Conservation (phyloP, 306 rosid species). For the Astragalus glycyphyllos region DNA sequence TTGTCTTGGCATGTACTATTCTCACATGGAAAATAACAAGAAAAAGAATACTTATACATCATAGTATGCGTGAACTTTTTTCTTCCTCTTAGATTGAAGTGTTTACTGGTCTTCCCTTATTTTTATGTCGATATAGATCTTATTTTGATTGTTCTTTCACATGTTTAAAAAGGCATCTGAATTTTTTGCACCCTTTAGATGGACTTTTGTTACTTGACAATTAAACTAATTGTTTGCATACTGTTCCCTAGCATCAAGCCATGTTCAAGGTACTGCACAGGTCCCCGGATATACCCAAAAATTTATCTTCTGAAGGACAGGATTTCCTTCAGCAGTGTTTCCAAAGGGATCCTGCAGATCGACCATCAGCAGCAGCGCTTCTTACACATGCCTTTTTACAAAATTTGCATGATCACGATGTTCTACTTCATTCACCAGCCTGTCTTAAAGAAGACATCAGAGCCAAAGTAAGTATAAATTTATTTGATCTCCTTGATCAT, state of each 20-base stretch:
- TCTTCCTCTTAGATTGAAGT: not conserved
- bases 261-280: slow-evolving; percentile 92
- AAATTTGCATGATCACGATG: slow-evolving; percentile 58
- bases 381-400: slow-evolving; percentile 83
- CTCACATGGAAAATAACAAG: slow-evolving; percentile 1
- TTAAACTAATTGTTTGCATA: slow-evolving; percentile 38
- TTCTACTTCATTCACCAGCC: slow-evolving; percentile 39
- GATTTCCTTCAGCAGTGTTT: slow-evolving; percentile 86
- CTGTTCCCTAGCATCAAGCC: slow-evolving; percentile 79
- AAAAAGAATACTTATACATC: slow-evolving; percentile 19
- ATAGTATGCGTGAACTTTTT: slow-evolving; percentile 1
- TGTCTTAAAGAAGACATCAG: slow-evolving; percentile 51
- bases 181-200: slow-evolving; percentile 37
- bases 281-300: slow-evolving; percentile 78
- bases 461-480: slow-evolving; percentile 57
- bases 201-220: slow-evolving; percentile 16
- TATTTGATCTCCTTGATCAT: slow-evolving; percentile 2
- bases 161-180: slow-evolving; percentile 30
- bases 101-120: slow-evolving; percentile 8
- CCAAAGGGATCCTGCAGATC: slow-evolving; percentile 83
- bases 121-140: not conserved
- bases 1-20: slow-evolving; percentile 26
- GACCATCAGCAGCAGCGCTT: slow-evolving; percentile 71
- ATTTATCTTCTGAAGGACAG: slow-evolving; percentile 74
- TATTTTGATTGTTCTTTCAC: slow-evolving; percentile 25